phyloP scores from a whole-genome alignment of 1,284 basidiomycete species.

The Trichosporon ovoides region DNA sequence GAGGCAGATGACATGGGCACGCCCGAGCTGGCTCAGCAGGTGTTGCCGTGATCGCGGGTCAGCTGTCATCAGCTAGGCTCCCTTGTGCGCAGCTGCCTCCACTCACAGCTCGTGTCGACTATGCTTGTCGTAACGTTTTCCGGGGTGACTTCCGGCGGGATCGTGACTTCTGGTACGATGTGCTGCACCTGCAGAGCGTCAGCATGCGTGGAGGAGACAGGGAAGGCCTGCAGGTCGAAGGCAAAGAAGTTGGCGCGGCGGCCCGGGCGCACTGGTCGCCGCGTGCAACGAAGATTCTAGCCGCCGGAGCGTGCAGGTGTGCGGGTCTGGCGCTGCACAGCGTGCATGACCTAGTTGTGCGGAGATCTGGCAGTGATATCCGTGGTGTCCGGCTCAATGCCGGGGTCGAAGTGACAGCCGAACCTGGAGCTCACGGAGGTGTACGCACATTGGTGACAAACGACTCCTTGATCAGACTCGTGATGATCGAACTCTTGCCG shows the following conservation, averaged over 20 bases:
- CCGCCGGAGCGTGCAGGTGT: neutral
- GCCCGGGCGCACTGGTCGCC: neutral
- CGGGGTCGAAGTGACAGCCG: neutral
- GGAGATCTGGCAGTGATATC: neutral
- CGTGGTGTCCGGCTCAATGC: neutral
- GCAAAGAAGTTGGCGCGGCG: neutral
- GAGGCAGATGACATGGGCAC: conserved; percentile 95
- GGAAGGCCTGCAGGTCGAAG: neutral
- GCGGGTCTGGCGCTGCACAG: neutral
- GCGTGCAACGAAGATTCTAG: neutral
- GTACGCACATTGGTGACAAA: conserved; percentile 75
- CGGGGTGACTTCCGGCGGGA: conserved; percentile 89
- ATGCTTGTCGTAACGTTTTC: conserved; percentile 95
- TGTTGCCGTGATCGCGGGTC: conserved; percentile 59
- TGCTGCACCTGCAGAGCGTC: conserved; percentile 66
- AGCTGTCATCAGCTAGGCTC: conserved; percentile 19
- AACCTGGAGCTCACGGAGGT: neutral
- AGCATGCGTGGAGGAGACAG: neutral
- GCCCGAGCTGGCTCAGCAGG: conserved; percentile 88
- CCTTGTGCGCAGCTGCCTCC: neutral
- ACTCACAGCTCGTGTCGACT: conserved; percentile 84
- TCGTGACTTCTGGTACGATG: conserved; percentile 89
- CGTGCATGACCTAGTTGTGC: neutral
- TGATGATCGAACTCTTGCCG: conserved; percentile 91
- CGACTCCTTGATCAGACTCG: conserved; percentile 89